Base-by-base conservation (phyloP, 805 yeast genomes). In the Hanseniaspora mollemarum region DNA sequence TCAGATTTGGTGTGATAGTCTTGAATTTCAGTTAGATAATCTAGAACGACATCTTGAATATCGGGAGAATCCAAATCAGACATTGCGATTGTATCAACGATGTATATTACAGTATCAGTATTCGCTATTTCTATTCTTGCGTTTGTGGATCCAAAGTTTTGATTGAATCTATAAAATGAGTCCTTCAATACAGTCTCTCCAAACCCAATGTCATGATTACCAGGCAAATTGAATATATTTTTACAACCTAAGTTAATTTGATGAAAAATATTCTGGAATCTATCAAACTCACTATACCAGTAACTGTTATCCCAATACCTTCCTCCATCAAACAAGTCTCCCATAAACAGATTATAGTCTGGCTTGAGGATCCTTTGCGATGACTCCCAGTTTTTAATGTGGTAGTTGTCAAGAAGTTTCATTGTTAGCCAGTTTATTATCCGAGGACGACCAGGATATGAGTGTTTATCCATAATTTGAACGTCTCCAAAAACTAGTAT, bases 191-290 rank as follows among this genome's bases (percentile, higher is more conserved):
- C 77, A 0, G 79, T 77, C 53, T 80, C 76, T 26, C 92, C 95
- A 66, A 83, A 90, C 0, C 99, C 99, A 56, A 94, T 86, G 62
- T 92, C 99, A 63, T 92, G 99, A 62, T 92, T 92, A 1, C 98
- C 99, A 0, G 96, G 95, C 29, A 75, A 58, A n/a, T 72, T 67
- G 69, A 68, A 62, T 18, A 70, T 57, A 2, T 72, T 69, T 39
- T 62, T 61, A 46, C 75, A 68, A 49, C 70, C 66, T n/a, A 72
- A 67, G 51, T 71, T 71, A 7, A 46, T 36, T 53, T 69, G 67
- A 6, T 83, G 81, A 63, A 84, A 90, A 3, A 92, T 75, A 1
- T 62, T 55, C 55, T 77, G 73, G 64, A 83, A 92, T 48, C 98
- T 68, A 19, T 63, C 59, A 58, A 73, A 80, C 63, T 92, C 97